A percentile compares a stretch with the other conserved stretches of the same genome.
Evolutionary conservation across 805 yeast genomes (phyloP).

Genomic region (Candida krabiensis): DNA sequence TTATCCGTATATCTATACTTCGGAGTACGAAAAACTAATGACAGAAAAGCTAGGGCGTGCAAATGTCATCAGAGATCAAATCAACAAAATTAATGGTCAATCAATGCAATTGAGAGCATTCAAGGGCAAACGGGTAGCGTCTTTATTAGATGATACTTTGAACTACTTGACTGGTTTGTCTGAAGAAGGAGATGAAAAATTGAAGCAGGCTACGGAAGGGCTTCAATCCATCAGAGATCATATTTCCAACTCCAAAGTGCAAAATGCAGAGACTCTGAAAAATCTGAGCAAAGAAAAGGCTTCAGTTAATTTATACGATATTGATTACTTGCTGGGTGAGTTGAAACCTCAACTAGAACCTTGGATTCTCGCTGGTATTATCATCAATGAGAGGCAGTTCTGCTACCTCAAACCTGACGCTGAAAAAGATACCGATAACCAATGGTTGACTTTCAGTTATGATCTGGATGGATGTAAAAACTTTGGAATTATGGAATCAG

Average conservation of each 20-base stretch:
- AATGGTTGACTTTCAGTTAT: slow-evolving; percentile 34
- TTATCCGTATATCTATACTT: slow-evolving; percentile 41
- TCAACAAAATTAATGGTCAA: slow-evolving; percentile 13
- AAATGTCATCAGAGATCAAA: slow-evolving; percentile 15
- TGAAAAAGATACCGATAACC: slow-evolving; percentile 10
- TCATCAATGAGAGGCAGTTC: slow-evolving; percentile 33
- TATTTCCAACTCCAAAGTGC: slow-evolving; percentile 7
- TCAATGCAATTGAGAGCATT: slow-evolving; percentile 26
- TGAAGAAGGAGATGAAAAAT: slow-evolving; percentile 10
- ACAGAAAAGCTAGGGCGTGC: slow-evolving; percentile 18
- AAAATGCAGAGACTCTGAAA: slow-evolving; percentile 16
- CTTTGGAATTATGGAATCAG: slow-evolving; percentile 18
- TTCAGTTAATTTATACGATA: slow-evolving; percentile 26
- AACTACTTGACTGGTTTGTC: slow-evolving; percentile 21
- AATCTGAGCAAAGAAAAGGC: slow-evolving; percentile 15
- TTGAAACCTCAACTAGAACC: slow-evolving; percentile 32
- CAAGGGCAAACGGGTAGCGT: slow-evolving; percentile 33
- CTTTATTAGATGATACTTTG: slow-evolving; percentile 27
- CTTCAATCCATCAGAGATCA: slow-evolving; percentile 17
- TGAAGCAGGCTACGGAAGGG: slow-evolving; percentile 21
- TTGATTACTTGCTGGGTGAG: slow-evolving; percentile 26
- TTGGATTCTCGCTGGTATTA: slow-evolving; percentile 38
- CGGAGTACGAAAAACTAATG: slow-evolving; percentile 26
- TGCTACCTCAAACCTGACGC: slow-evolving; percentile 26
- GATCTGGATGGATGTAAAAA: slow-evolving; percentile 28